These are phyloP conservation scores for Chaetomium fimeti DNA, from an alignment of 495 filamentous ascomycete species.

Conservation along the genomic window DNA sequence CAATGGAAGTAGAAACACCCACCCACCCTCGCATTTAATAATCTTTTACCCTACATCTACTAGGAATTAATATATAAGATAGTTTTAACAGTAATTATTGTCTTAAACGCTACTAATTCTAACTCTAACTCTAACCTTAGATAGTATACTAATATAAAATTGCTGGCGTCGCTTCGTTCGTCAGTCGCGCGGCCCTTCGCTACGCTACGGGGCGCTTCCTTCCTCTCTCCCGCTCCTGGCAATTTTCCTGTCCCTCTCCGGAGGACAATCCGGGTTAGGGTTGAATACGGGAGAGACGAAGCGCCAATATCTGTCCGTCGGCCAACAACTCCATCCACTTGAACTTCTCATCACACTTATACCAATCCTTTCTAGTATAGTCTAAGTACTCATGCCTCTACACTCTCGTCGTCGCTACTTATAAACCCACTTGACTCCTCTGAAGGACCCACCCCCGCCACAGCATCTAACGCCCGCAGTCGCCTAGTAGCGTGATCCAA, in stretches of 20 bases:
- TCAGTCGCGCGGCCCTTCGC: constrained; percentile 16
- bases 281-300: constrained; percentile 10
- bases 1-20: too few species aligned
- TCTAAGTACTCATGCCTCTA: neutral
- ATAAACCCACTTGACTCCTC: neutral
- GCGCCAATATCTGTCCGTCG: constrained; percentile 13
- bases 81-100: too few species aligned
- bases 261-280: constrained; percentile 12
- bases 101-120: too few species aligned
- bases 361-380: neutral
- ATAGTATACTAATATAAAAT: neutral
- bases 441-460: neutral
- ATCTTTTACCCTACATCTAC: too few species aligned
- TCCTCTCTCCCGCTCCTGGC: constrained; percentile 16
- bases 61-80: too few species aligned
- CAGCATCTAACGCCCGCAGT: neutral
- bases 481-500: neutral
- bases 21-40: too few species aligned
- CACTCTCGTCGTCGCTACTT: neutral
- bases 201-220: constrained; percentile 16
- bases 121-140: too few species aligned
- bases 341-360: neutral
- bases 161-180: constrained; percentile 16
- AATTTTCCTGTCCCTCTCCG: constrained; percentile 12
- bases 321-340: neutral